Conservation (phyloP, 768 basidiomycete species). For the Leucocoprinus leucothites region DNA sequence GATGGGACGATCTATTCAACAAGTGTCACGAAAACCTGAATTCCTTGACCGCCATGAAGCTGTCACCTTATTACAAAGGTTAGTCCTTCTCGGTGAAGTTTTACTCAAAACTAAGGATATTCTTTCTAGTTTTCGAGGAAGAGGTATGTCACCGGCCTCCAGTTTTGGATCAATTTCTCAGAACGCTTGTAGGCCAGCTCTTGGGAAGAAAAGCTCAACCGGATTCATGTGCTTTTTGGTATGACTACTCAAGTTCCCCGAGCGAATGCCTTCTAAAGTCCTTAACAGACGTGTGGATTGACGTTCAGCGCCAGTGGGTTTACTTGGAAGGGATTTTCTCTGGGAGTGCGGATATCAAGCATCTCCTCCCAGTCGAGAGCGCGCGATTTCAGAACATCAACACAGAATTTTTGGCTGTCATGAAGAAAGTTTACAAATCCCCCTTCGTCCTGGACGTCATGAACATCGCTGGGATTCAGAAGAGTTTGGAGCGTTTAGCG, state of each 20-base stretch:
- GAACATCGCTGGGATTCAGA: constrained; percentile 95
- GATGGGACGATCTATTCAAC: constrained; percentile 96
- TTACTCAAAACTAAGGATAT: neutral
- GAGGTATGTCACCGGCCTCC: constrained; percentile 44
- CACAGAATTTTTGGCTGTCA: constrained; percentile 93
- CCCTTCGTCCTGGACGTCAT: constrained; percentile 96
- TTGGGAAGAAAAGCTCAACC: constrained; percentile 97
- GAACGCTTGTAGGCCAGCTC: constrained; percentile 58
- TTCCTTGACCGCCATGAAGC: constrained; percentile 93
- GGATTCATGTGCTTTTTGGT: constrained; percentile 96
- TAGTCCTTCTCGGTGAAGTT: neutral
- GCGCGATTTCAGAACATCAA: constrained; percentile 99
- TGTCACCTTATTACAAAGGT: constrained; percentile 99
- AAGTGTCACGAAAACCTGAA: constrained; percentile 98
- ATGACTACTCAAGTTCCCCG: constrained; percentile 16
- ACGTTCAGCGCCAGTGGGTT: constrained; percentile 99
- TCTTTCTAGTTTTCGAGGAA: constrained; percentile 79
- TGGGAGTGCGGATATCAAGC: constrained; percentile 99
- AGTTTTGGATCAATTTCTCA: constrained; percentile 10
- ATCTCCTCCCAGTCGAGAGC: constrained; percentile 94
- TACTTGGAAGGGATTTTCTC: constrained; percentile 99
- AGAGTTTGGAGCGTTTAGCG: constrained; percentile 93
- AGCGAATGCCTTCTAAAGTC: constrained; percentile 9
- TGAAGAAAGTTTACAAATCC: constrained; percentile 99
- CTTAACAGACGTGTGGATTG: constrained; percentile 92